Conservation (phyloP, 148 eudicot species). For the Fagopyrum esculentum region DNA sequence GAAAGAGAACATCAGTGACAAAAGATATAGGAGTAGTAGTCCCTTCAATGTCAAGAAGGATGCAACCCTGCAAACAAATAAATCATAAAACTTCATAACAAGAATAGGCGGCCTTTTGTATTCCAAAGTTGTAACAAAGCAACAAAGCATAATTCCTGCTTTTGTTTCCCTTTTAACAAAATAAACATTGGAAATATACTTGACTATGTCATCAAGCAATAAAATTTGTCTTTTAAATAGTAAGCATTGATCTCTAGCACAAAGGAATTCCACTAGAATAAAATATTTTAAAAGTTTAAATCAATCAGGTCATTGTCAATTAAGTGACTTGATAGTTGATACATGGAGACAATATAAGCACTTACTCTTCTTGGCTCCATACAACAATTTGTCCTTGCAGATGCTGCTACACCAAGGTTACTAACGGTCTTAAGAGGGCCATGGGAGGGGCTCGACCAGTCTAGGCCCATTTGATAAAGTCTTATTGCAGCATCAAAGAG, state of each 20-base stretch:
- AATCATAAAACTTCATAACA: neutral
- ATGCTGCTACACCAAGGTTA: slow-evolving; percentile 15
- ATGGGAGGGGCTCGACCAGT: slow-evolving; percentile 81
- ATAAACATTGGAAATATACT: neutral
- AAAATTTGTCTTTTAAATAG: neutral
- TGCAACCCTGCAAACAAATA: slow-evolving; percentile 57
- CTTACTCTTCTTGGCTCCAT: slow-evolving; percentile 34
- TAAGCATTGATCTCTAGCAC: neutral
- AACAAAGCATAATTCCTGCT: neutral
- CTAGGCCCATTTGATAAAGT: slow-evolving; percentile 83
- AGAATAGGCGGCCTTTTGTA: neutral
- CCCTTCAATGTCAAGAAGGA: slow-evolving; percentile 98
- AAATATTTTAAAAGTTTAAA: neutral
- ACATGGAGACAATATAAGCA: neutral
- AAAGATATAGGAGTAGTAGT: slow-evolving; percentile 95
- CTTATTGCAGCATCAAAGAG: slow-evolving; percentile 94
- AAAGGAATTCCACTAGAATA: neutral
- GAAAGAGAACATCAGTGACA: slow-evolving; percentile 87
- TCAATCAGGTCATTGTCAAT: neutral
- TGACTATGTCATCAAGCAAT: neutral
- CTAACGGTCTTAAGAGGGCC: slow-evolving; percentile 46
- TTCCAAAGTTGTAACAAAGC: neutral
- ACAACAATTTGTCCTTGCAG: slow-evolving; percentile 20
- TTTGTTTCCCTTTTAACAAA: neutral
- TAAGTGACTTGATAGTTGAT: neutral